phyloP scores from a whole-genome alignment of 345 rosid genomes.

The Euclidium syriacum region DNA sequence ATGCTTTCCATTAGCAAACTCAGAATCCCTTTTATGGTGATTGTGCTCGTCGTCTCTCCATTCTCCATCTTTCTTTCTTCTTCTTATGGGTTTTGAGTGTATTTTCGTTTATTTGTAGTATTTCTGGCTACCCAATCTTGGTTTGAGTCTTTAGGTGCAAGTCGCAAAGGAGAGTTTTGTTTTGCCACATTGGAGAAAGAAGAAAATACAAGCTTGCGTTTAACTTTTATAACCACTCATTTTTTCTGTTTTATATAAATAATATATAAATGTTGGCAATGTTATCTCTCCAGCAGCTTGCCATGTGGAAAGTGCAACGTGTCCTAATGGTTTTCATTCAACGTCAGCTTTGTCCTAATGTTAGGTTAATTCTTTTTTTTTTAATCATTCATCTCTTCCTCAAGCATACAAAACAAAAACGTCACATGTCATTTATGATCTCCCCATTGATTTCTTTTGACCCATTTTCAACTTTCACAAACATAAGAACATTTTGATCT shows the following conservation, averaged over 20 bases:
- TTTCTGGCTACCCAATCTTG: neutral
- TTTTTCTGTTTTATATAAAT: neutral
- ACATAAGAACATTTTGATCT: neutral
- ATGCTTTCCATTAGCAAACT: slow-evolving; percentile 55
- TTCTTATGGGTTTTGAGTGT: neutral
- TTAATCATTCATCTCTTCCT: too few species aligned
- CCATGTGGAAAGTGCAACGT: too few species aligned
- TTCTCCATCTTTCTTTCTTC: slow-evolving; percentile 32
- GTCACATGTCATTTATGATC: too few species aligned
- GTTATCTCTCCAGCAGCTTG: too few species aligned
- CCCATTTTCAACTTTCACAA: too few species aligned
- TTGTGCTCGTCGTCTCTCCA: slow-evolving; percentile 36
- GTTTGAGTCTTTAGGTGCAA: slow-evolving; percentile 2
- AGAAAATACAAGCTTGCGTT: neutral
- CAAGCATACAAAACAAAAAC: too few species aligned
- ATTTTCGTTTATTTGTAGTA: neutral
- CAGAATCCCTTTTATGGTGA: slow-evolving; percentile 77
- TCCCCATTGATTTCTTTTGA: too few species aligned
- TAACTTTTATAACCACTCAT: slow-evolving; percentile 14
- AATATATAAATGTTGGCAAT: too few species aligned
- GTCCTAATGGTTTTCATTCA: too few species aligned
- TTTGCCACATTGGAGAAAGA: slow-evolving; percentile 12
- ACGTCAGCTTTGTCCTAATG: too few species aligned
- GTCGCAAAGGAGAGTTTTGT: neutral
- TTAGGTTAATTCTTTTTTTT: too few species aligned